Base-by-base conservation (phyloP, 345 rosid genomes). In the Isatis tinctoria region DNA sequence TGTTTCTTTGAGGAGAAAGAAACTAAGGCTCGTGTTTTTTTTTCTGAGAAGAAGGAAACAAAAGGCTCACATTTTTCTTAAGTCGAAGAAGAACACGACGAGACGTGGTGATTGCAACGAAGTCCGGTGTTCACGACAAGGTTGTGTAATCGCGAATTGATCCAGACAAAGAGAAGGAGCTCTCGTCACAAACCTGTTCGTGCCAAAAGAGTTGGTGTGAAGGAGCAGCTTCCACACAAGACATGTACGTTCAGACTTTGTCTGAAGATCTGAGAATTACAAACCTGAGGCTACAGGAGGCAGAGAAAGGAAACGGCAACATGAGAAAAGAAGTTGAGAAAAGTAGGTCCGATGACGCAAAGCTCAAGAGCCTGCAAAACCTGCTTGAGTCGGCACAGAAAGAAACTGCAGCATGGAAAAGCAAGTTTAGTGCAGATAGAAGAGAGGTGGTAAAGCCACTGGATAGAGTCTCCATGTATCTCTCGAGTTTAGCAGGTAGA, bases 401-500 rank as follows among this genome's bases (percentile, higher is more conserved):
- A 75, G 99, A 90, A 51, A 53, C 78, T 27, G 76, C 47, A 4
- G 75, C 68, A 9, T 87, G 89, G 88, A 91, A 82, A 79, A 72
- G 82, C 78, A 88, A 88, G 82, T 78, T 80, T 61, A 82, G 70
- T 48, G 61, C 87, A 18, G 89, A 90, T 78, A 90, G 74, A 76
- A 82, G 72, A 73, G 89, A 85, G 69, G 85, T 81, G 4, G 66
- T 74, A 48, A 90, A 82, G 77, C 82, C 92, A 64, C 82, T 81
- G 37, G 96, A 87, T 58, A 87, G 87, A 67, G 77, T 84, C 65
- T 43, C 79, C 7, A 76, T 80, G 83, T 71, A 74, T n/a, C n/a
- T n/a, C n/a, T 82, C 78, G 10, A 91, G 92, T 73, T 76, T 95
- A 74, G 84, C 88, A 3, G 92, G 86, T 78, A 85, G 92, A 63